phyloP scores from a whole-genome alignment of 1,284 basidiomycete species.

The Fereydounia khargensis region DNA sequence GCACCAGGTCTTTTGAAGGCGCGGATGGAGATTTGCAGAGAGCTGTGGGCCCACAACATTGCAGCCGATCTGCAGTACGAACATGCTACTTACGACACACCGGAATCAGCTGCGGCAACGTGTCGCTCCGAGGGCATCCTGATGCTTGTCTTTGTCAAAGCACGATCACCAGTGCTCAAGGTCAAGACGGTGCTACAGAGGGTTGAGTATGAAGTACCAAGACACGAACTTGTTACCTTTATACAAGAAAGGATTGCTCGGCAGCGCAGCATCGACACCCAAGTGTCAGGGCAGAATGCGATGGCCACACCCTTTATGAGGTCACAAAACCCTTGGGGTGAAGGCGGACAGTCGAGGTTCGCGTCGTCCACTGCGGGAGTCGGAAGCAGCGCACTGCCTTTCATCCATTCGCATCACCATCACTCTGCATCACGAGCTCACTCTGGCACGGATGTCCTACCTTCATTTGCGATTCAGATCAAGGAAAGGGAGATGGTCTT shows the following conservation, averaged over 20 bases:
- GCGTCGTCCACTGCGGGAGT: too few species aligned
- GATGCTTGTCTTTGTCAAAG: constrained; percentile 46
- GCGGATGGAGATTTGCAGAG: constrained; percentile 72
- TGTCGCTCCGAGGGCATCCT: constrained; percentile 55
- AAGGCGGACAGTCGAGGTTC: too few species aligned
- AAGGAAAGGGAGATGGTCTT: constrained; percentile 36
- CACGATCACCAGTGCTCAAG: constrained; percentile 43
- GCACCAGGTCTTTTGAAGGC: constrained; percentile 73
- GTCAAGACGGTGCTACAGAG: constrained; percentile 45
- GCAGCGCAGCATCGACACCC: constrained; percentile 35
- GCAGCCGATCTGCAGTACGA: constrained; percentile 82
- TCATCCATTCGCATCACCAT: constrained; percentile 7
- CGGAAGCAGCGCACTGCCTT: constrained; percentile 1
- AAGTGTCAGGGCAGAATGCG: constrained; percentile 28
- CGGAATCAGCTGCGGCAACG: constrained; percentile 41
- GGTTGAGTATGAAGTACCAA: constrained; percentile 45
- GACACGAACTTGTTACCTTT: constrained; percentile 39
- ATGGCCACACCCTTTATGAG: too few species aligned
- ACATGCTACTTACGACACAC: constrained; percentile 39
- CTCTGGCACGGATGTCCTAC: constrained; percentile 29
- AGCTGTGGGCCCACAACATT: constrained; percentile 77
- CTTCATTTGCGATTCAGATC: constrained; percentile 23
- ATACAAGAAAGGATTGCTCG: constrained; percentile 42
- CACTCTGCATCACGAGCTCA: constrained; percentile 16
- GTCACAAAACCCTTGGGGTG: too few species aligned